Conservation (phyloP, 139 green algal species). For the Chlorella vulgaris region DNA sequence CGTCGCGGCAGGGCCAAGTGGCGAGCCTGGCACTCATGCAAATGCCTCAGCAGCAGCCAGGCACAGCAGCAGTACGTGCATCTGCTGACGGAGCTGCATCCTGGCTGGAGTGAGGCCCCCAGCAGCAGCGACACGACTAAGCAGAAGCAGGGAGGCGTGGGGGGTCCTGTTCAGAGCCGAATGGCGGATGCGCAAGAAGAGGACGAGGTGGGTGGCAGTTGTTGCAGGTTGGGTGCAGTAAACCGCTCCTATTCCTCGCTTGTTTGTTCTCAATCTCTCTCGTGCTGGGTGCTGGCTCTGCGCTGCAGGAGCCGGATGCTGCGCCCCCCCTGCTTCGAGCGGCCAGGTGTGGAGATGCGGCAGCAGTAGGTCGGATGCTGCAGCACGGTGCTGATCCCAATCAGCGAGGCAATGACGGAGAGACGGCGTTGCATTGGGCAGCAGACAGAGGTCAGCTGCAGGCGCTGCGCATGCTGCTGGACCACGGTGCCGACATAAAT, state of each 20-base stretch:
- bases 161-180: constrained; percentile 42
- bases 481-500: constrained; percentile 37
- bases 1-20: constrained; percentile 49
- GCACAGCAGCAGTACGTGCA: constrained; percentile 36
- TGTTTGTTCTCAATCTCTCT: not conserved
- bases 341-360: constrained; percentile 34
- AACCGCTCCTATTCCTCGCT: not conserved
- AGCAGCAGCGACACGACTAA: not conserved
- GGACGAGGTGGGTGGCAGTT: constrained; percentile 5
- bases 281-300: too few relatives aligned
- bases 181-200: constrained; percentile 19
- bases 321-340: constrained; percentile 11
- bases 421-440: constrained; percentile 42
- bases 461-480: not conserved
- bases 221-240: not conserved
- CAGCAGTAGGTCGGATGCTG: constrained; percentile 14
- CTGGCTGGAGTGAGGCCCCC: constrained; percentile 9
- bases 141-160: constrained; percentile 4
- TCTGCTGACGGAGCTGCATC: not conserved
- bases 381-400: constrained; percentile 21
- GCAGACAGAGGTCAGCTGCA: constrained; percentile 35
- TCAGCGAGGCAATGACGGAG: constrained; percentile 28
- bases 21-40: constrained; percentile 36
- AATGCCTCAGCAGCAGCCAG: not conserved
- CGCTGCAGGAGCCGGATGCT: not conserved